These are phyloP conservation scores for Paramarasmius palmivorus DNA, from an alignment of 1,284 basidiomycete genomes.

Conservation along the genomic window DNA sequence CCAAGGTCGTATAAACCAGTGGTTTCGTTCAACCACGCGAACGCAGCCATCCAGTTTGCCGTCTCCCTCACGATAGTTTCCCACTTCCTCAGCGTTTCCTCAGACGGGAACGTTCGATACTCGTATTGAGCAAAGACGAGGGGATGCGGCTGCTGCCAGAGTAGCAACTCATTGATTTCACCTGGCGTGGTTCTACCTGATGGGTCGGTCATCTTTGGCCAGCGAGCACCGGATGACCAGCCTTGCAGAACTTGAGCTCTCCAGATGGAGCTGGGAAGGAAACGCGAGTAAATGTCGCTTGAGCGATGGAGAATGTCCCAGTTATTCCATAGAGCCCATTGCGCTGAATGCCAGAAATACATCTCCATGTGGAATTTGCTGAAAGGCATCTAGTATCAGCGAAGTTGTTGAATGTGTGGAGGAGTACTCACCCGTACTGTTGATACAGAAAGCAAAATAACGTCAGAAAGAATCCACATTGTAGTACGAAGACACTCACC, in stretches of 20 bases:
- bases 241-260: slow-evolving; percentile 53
- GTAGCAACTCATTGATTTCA: slow-evolving; percentile 61
- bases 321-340: slow-evolving; percentile 64
- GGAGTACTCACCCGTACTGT: slow-evolving; percentile 29
- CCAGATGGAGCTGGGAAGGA: slow-evolving; percentile 45
- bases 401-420: background rate
- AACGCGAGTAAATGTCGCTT: slow-evolving; percentile 44
- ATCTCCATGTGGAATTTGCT: slow-evolving; percentile 64
- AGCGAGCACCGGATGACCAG: slow-evolving; percentile 53
- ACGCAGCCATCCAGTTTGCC: slow-evolving; percentile 61
- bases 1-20: slow-evolving; percentile 54
- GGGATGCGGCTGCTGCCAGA: slow-evolving; percentile 64
- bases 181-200: slow-evolving; percentile 57
- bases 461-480: background rate
- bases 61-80: slow-evolving; percentile 47
- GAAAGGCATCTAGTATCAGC: background rate
- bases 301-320: slow-evolving; percentile 53
- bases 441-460: background rate
- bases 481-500: slow-evolving; percentile 36
- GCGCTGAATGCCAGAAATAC: slow-evolving; percentile 61
- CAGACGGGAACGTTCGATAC: slow-evolving; percentile 45
- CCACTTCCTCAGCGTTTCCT: slow-evolving; percentile 49
- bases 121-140: slow-evolving; percentile 60
- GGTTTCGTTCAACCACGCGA: slow-evolving; percentile 50
- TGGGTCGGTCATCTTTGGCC: slow-evolving; percentile 67